Evolutionary conservation across 225 moss, liverwort and hornwort species (phyloP).

Genomic region (Physcomitrium patens): DNA sequence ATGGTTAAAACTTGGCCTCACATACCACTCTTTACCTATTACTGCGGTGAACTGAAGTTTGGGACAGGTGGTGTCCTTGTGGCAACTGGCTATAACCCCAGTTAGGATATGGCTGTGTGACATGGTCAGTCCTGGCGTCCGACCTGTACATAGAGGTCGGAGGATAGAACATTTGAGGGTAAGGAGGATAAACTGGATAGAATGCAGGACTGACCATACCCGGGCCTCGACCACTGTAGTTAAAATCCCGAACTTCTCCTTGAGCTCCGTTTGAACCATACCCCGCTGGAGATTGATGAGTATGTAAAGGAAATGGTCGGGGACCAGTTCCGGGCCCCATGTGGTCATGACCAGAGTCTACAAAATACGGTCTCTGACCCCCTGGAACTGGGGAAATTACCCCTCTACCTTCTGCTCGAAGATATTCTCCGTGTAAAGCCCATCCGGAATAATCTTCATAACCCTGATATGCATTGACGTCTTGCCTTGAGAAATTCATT

Average conservation of each 20-base stretch:
- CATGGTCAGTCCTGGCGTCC: slow-evolving; percentile 28
- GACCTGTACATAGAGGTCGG: slow-evolving; percentile 25
- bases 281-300: slow-evolving; percentile 7
- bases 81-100: slow-evolving; percentile 18
- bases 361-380: slow-evolving; percentile 27
- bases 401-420: slow-evolving; percentile 37
- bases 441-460: slow-evolving; percentile 39
- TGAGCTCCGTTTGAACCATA: slow-evolving; percentile 30
- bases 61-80: not conserved
- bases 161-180: slow-evolving; percentile 30
- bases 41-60: not conserved
- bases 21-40: not conserved
- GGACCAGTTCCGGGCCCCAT: slow-evolving; percentile 18
- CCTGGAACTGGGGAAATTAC: slow-evolving; percentile 17
- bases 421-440: slow-evolving; percentile 25
- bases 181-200: slow-evolving; percentile 31
- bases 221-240: slow-evolving; percentile 14
- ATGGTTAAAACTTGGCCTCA: not conserved
- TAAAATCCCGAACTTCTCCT: slow-evolving; percentile 27
- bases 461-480: slow-evolving; percentile 28
- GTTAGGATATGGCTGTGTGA: slow-evolving; percentile 32
- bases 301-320: slow-evolving; percentile 9
- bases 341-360: slow-evolving; percentile 34
- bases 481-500: slow-evolving; percentile 34
- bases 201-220: slow-evolving; percentile 28